Evolutionary conservation across 1,284 basidiomycete genomes (phyloP).

Genomic region (Apiotrichum laibachii): DNA sequence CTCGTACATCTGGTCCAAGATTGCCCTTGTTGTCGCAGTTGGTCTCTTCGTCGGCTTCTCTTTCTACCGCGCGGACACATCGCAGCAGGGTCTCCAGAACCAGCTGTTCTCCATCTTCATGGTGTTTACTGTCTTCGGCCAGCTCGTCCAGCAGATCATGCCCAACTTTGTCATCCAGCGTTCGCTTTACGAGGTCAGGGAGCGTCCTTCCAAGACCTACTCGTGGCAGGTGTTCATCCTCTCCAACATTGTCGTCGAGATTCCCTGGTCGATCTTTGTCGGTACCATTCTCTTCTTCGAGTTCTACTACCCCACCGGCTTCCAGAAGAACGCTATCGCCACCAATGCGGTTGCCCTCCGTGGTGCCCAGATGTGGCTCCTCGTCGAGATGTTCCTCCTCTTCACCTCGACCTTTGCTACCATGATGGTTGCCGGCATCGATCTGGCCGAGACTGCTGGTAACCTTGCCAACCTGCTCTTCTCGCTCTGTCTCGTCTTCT

Average conservation of each 20-base stretch:
- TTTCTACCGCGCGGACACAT: conserved; percentile 65
- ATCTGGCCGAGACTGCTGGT: conserved; percentile 50
- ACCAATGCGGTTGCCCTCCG: conserved; percentile 42
- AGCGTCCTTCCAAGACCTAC: conserved; percentile 74
- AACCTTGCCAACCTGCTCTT: conserved; percentile 53
- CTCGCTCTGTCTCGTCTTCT: conserved; percentile 59
- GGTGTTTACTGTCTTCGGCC: conserved; percentile 52
- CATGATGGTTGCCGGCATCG: conserved; percentile 46
- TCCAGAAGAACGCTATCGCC: conserved; percentile 46
- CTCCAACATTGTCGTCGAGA: conserved; percentile 50
- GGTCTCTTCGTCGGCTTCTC: conserved; percentile 56
- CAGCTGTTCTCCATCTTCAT: conserved; percentile 65
- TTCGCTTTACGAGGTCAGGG: conserved; percentile 68
- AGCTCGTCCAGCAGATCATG: conserved; percentile 52
- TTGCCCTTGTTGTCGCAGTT: conserved; percentile 53
- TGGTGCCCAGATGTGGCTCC: conserved; percentile 48
- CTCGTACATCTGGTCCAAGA: conserved; percentile 72
- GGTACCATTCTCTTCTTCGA: conserved; percentile 51
- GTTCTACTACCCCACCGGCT: conserved; percentile 53
- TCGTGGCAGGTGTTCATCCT: conserved; percentile 68
- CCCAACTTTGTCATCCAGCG: conserved; percentile 55
- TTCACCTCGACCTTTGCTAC: conserved; percentile 52
- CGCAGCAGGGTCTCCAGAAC: conserved; percentile 72
- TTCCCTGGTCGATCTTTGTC: conserved; percentile 56
- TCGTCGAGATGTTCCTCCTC: conserved; percentile 46